phyloP scores from a whole-genome alignment of 2,329 filamentous ascomycete genomes.

The Beauveria medogensis region DNA sequence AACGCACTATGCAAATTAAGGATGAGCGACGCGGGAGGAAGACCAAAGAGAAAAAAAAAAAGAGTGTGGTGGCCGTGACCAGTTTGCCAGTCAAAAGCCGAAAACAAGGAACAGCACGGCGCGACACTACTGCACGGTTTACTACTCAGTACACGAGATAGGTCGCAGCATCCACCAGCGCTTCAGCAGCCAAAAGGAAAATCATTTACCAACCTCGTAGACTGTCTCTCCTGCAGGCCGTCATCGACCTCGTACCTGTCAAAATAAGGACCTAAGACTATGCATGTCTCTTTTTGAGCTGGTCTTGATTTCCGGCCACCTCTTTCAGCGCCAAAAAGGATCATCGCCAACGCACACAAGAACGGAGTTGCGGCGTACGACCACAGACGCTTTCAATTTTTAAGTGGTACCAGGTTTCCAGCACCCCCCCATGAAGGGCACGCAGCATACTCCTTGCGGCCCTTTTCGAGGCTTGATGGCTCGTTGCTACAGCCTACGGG shows the following conservation, averaged over 20 bases:
- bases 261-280: neutral
- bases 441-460: neutral
- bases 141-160: too few species aligned
- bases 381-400: neutral
- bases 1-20: neutral
- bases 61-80: neutral
- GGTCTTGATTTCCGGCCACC: conserved; percentile 2
- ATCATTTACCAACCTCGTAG: conserved; percentile 6
- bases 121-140: conserved; percentile 4
- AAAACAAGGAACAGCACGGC: neutral
- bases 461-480: neutral
- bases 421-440: neutral
- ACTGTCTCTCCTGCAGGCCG: neutral
- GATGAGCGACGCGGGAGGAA: neutral
- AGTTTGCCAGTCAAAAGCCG: too few species aligned
- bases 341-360: conserved; percentile 7
- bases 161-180: neutral
- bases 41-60: neutral
- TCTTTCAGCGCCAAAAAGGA: neutral
- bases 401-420: neutral
- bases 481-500: too few species aligned
- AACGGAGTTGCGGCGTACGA: neutral
- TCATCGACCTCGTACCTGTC: neutral
- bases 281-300: neutral
- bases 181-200: neutral